phyloP scores from a whole-genome alignment of 2,329 filamentous ascomycete species.

The Pseudonectria foliicola region DNA sequence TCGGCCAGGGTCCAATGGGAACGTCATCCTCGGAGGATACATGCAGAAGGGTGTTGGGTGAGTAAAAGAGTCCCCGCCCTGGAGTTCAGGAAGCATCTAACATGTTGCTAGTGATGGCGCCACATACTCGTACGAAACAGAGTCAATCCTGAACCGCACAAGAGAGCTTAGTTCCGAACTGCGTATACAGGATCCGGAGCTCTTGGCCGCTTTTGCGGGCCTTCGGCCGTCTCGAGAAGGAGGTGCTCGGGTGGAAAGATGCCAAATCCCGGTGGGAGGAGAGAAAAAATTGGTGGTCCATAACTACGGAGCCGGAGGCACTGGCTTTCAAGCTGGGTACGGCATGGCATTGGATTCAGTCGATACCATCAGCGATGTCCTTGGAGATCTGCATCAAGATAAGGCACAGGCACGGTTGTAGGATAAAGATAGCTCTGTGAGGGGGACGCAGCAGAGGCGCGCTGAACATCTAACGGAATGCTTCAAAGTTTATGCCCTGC shows the following conservation, averaged over 20 bases:
- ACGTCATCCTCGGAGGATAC: conserved; percentile 31
- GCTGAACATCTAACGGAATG: too few species aligned
- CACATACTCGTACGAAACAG: conserved; percentile 30
- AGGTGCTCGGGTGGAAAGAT: conserved; percentile 37
- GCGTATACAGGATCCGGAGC: conserved; percentile 14
- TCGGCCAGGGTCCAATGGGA: conserved; percentile 28
- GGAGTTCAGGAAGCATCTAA: background rate
- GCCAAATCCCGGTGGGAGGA: conserved; percentile 20
- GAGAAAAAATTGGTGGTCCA: conserved; percentile 26
- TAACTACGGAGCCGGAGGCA: conserved; percentile 39
- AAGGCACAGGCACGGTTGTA: too few species aligned
- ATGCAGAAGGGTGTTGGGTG: conserved; percentile 30
- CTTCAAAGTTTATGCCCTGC: too few species aligned
- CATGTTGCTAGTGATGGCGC: conserved; percentile 20
- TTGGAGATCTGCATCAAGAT: conserved; percentile 9
- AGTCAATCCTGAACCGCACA: conserved; percentile 31
- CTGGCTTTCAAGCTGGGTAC: conserved; percentile 37
- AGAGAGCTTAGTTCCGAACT: conserved; percentile 25
- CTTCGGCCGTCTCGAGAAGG: conserved; percentile 32
- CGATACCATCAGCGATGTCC: conserved; percentile 19
- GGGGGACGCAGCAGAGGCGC: too few species aligned
- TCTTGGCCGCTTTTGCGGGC: conserved; percentile 27
- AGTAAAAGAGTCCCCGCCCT: conserved; percentile 2
- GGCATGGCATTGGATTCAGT: conserved; percentile 33
- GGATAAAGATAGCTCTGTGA: too few species aligned